Evolutionary conservation across 495 filamentous ascomycete genomes (phyloP), one percentile per base, ranked within the genome.

Genomic region (Halenospora varia): DNA sequence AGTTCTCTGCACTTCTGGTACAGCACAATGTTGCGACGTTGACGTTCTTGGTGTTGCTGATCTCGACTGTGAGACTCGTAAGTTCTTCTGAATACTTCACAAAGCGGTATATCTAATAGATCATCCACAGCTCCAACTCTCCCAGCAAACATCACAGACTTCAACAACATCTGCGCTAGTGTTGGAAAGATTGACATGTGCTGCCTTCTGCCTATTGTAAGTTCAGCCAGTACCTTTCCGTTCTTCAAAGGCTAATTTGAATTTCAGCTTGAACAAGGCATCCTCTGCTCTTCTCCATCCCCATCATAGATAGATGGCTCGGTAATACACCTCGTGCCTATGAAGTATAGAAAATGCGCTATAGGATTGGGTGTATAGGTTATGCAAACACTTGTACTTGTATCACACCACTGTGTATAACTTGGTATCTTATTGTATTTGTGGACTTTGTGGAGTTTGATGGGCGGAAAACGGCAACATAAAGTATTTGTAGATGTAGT

Each of bases 1-100:
- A 18, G 17, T n/a, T 9, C 49, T 67, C 55, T 67, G 67, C 61
- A 40, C 53, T 11, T 58, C 56, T 25, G 58, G 56, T 55, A 63
- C 25, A 42, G 49, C 64, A 13, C 69, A 68, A 44, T 78, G 76
- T 71, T 79, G 76, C 61, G 69, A 75, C 22, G 73, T 73, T 40
- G 71, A 79, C 49, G 73, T 77, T 39, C 69, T 76, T 20, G 71
- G 72, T 42, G 60, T 79, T 42, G 74, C 72, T 9, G 75, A 79
- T 55, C 65, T 79, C 45, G 68, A 79, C 64, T 79, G 76, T 63
- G n/a, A 25, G 1, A 40, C 55, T 26, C 72, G 76, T 79, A 74
- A 62, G 74, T 18, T 19, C 22, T 20, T 10, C 26, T 22, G 50
- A 46, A 46, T 6, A 46, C 13, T 13, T 35, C 13, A 35, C 6